Conservation (phyloP, 1,284 basidiomycete genomes). For the Rhodotorula sp. region DNA sequence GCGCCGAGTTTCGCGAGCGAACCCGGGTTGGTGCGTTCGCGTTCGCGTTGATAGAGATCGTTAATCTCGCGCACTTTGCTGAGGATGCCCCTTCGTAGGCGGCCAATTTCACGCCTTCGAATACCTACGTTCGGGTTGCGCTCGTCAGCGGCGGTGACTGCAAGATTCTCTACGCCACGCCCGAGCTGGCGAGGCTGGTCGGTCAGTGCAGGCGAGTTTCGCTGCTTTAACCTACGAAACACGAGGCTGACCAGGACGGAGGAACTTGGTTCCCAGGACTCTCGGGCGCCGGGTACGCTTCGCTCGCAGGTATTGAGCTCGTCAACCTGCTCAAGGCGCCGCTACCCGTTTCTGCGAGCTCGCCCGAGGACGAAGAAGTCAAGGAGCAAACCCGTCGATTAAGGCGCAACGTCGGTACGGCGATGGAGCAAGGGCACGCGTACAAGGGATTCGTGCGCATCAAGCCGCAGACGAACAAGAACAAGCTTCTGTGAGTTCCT, state of each 20-base stretch:
- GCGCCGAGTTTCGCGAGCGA: background rate
- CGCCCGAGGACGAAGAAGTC: background rate
- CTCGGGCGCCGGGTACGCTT: conserved; percentile 51
- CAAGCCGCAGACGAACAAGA: conserved; percentile 1
- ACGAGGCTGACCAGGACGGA: too few relatives aligned
- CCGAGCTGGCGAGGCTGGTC: conserved; percentile 7
- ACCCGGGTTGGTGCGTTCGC: background rate
- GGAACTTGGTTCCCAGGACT: conserved; percentile 7
- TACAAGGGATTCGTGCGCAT: conserved; percentile 12
- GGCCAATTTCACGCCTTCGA: background rate
- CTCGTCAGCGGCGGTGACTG: conserved; percentile 1
- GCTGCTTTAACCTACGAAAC: too few relatives aligned
- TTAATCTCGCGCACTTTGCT: background rate
- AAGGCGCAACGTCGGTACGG: conserved; percentile 4
- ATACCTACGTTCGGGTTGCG: conserved; percentile 20
- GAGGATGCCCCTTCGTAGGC: background rate
- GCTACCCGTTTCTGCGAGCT: background rate
- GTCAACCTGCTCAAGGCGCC: conserved; percentile 63
- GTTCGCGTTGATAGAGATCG: background rate
- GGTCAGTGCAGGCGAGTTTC: background rate
- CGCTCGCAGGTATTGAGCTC: conserved; percentile 70
- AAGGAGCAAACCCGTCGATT: conserved; percentile 16
- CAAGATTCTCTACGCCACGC: conserved; percentile 16
- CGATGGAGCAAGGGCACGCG: conserved; percentile 11
- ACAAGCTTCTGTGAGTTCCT: conserved; percentile 8